phyloP scores from a whole-genome alignment of 2,329 filamentous ascomycete genomes.

The Phialophora chinensis region DNA sequence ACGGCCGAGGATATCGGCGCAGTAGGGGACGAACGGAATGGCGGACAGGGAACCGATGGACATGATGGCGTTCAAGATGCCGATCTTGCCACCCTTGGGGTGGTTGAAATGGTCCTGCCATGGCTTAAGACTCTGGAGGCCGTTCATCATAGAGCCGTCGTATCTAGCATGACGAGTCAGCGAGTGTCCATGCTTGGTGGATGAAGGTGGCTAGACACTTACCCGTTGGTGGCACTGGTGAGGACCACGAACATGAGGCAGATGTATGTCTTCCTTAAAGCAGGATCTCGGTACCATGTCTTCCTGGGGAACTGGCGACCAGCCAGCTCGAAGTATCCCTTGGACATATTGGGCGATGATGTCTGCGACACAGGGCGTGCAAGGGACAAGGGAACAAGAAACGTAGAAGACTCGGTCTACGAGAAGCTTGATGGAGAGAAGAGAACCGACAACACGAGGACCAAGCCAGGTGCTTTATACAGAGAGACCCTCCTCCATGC shows the following conservation, averaged over 20 bases:
- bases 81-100: constrained; percentile 32
- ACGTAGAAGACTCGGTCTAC: constrained; percentile 14
- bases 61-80: constrained; percentile 37
- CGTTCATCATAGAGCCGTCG: constrained; percentile 40
- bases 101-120: constrained; percentile 38
- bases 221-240: constrained; percentile 57
- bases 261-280: constrained; percentile 63
- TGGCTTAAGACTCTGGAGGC: constrained; percentile 30
- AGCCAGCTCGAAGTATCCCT: constrained; percentile 35
- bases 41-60: constrained; percentile 55
- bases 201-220: constrained; percentile 3
- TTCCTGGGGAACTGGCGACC: constrained; percentile 58
- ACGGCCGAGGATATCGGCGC: constrained; percentile 56
- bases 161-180: constrained; percentile 23
- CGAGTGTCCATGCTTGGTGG: not conserved
- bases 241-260: constrained; percentile 62
- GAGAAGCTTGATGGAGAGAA: constrained; percentile 22
- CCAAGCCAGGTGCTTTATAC: constrained; percentile 28
- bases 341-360: constrained; percentile 26
- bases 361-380: not conserved
- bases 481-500: constrained; percentile 20
- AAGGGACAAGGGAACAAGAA: not conserved
- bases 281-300: constrained; percentile 63
- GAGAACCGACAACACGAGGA: constrained; percentile 1
- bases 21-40: constrained; percentile 56